Percentiles rank a stretch among this genome's conserved stretches.
These are phyloP conservation scores for Leptographium galeiforme DNA, from an alignment of 2,329 filamentous ascomycete species.

Conservation along the genomic window DNA sequence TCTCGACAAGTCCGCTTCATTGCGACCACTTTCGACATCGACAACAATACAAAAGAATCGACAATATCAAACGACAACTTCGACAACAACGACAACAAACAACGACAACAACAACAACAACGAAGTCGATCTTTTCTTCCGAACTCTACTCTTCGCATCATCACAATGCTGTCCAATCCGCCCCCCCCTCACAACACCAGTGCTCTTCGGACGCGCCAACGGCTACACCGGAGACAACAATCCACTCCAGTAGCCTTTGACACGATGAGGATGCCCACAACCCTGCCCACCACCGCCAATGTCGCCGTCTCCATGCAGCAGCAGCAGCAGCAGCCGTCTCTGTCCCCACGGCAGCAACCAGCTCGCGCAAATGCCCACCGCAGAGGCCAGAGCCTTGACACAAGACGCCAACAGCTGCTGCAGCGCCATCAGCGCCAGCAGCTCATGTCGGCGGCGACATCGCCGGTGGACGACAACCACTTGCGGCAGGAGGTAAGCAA, in stretches of 20 bases:
- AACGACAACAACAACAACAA: conserved; percentile 4
- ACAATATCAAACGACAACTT: conserved; percentile 5
- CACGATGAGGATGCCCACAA: conserved; percentile 49
- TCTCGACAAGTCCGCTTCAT: conserved; percentile 31
- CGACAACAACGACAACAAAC: conserved; percentile 7
- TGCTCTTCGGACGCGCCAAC: conserved; percentile 54
- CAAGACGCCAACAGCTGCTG: conserved; percentile 43
- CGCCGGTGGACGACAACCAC: conserved; percentile 7
- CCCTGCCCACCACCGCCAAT: conserved; percentile 35
- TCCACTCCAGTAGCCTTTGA: conserved; percentile 73
- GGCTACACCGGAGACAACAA: conserved; percentile 73
- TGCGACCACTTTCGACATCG: conserved; percentile 28
- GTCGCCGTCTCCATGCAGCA: background rate
- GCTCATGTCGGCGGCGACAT: conserved; percentile 3
- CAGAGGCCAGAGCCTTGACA: conserved; percentile 76
- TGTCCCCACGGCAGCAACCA: conserved; percentile 23
- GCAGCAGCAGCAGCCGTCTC: background rate
- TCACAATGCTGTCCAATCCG: conserved; percentile 26
- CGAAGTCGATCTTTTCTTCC: conserved; percentile 10
- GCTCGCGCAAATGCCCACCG: conserved; percentile 46
- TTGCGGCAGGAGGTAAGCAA: conserved; percentile 39
- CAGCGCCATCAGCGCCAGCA: conserved; percentile 13
- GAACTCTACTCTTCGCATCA: conserved; percentile 14
- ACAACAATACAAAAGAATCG: conserved; percentile 8
- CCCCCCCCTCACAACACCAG: conserved; percentile 30